Percentiles rank a stretch among this genome's conserved stretches.
Conservation (phyloP, 768 basidiomycete species). For the Lepiota subincarnata region DNA sequence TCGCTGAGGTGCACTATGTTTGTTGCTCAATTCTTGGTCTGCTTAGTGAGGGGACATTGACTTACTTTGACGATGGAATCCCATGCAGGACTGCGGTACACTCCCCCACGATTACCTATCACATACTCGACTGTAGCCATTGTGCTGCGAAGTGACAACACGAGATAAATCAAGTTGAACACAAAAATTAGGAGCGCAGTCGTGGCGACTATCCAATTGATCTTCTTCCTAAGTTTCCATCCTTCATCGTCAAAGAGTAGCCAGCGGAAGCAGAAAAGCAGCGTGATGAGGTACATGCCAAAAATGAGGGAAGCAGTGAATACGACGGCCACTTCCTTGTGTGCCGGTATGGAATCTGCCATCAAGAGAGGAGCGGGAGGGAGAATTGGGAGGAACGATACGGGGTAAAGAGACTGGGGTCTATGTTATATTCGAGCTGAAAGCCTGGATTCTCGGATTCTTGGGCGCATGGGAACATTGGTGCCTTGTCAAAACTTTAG, state of each 20-base stretch:
- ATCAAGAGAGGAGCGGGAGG: too few relatives aligned
- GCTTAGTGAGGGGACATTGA: not conserved
- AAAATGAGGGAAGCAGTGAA: conserved; percentile 2
- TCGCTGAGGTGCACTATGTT: not conserved
- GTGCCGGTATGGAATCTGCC: too few relatives aligned
- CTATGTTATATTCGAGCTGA: too few relatives aligned
- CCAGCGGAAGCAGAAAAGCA: conserved; percentile 7
- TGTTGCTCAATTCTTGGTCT: too few relatives aligned
- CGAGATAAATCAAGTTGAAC: not conserved
- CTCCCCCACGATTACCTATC: not conserved
- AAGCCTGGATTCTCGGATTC: too few relatives aligned
- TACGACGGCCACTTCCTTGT: not conserved
- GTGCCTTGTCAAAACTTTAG: too few relatives aligned
- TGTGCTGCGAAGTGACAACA: not conserved
- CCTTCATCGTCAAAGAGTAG: conserved; percentile 6
- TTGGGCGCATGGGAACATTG: too few relatives aligned
- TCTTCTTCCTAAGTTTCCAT: not conserved
- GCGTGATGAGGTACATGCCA: conserved; percentile 7
- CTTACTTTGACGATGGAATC: not conserved
- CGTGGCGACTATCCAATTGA: conserved; percentile 7
- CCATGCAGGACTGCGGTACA: not conserved
- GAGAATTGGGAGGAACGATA: too few relatives aligned
- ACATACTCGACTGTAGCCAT: not conserved
- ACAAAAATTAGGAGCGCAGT: not conserved
- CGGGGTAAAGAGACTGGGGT: too few relatives aligned